phyloP scores from a whole-genome alignment of 805 yeast species.

The Candida silvicultrix region DNA sequence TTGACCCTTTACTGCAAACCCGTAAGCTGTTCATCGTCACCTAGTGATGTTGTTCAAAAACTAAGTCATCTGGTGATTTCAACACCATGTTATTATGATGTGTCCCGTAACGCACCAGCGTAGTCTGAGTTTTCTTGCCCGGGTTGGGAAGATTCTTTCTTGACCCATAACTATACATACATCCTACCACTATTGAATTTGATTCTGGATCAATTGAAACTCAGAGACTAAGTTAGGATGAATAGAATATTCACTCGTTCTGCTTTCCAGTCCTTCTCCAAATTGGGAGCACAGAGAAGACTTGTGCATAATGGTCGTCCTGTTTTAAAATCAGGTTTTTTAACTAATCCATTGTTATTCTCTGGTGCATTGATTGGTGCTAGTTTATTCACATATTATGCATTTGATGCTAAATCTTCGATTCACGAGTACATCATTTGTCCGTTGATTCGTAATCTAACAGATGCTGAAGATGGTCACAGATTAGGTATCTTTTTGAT shows the following conservation, averaged over 20 bases:
- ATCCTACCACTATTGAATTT: no score
- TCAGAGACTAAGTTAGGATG: neutral
- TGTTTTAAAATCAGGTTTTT: conserved; percentile 3
- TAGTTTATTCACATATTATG: conserved; percentile 44
- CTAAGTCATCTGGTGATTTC: neutral
- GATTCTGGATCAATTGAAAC: no score
- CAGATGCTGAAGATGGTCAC: conserved; percentile 88
- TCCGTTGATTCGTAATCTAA: conserved; percentile 62
- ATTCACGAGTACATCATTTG: conserved; percentile 75
- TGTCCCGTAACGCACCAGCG: neutral
- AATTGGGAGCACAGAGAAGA: neutral
- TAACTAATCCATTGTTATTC: conserved; percentile 14
- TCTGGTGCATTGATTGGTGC: conserved; percentile 22
- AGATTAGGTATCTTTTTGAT: conserved; percentile 61
- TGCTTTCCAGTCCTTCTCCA: neutral
- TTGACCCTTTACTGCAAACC: no score
- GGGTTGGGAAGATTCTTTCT: no score
- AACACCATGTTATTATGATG: neutral
- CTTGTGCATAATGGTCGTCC: neutral
- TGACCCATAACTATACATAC: neutral
- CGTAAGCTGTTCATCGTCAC: no score
- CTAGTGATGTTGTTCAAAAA: no score
- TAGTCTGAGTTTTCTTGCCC: neutral
- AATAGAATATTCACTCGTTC: neutral
- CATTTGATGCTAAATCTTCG: conserved; percentile 73